These are phyloP conservation scores for Paraleonurus japonicus DNA, from an alignment of 257 asterid species.

Conservation along the genomic window DNA sequence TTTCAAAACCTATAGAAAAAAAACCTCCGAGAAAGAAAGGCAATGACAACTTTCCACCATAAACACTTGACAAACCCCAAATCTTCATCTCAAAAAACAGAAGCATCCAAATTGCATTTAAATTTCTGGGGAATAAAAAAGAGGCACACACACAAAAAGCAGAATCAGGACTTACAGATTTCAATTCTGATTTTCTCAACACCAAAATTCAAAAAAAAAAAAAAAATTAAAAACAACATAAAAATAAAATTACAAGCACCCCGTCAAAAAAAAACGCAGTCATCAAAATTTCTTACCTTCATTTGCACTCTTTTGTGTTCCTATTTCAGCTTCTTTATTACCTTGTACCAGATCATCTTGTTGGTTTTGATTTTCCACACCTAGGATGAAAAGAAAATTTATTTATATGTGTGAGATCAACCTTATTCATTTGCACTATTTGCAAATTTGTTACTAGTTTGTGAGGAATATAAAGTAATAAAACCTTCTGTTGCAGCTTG, in stretches of 20 bases:
- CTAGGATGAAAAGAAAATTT: too few species aligned
- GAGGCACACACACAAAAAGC: background rate
- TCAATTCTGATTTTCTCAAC: background rate
- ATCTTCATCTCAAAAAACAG: conserved; percentile 4
- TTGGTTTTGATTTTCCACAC: too few species aligned
- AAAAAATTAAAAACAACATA: background rate
- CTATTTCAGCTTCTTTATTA: too few species aligned
- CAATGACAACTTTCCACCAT: conserved; percentile 3
- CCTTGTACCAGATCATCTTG: too few species aligned
- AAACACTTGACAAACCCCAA: conserved; percentile 5
- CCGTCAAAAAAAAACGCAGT: too few species aligned
- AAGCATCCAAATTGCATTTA: conserved; percentile 11
- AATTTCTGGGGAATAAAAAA: background rate
- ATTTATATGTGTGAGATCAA: too few species aligned
- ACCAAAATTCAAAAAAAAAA: conserved; percentile 21
- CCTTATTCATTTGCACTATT: too few species aligned
- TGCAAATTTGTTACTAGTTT: too few species aligned
- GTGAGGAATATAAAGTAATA: too few species aligned
- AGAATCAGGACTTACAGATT: conserved; percentile 23
- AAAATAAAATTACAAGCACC: background rate
- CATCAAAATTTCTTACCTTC: too few species aligned
- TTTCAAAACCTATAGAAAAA: background rate
- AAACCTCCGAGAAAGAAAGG: background rate
- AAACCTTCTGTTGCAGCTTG: too few species aligned
- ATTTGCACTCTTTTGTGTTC: too few species aligned